Evolutionary conservation across 2,329 filamentous ascomycete genomes (phyloP).

Genomic region (Aspergillus ustus): DNA sequence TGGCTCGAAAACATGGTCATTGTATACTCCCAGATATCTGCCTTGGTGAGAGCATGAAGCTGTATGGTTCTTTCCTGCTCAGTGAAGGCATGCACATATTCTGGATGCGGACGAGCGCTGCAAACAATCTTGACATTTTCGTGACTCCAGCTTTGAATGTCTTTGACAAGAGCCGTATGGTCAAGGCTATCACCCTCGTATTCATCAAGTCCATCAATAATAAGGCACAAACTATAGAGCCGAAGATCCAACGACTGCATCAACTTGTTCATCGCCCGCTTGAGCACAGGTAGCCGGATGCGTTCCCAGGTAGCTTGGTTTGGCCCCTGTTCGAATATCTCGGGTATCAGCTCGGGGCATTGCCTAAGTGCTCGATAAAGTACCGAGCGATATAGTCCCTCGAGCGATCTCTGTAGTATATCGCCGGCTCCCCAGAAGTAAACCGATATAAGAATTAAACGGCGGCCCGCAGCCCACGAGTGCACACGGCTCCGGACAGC

Average conservation of each 20-base stretch:
- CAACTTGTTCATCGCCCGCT: too few species aligned
- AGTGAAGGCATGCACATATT: background rate
- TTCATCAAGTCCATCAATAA: constrained; percentile 9
- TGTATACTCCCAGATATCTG: constrained; percentile 2
- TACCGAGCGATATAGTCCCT: constrained; percentile 45
- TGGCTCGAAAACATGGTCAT: background rate
- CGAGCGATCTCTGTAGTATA: constrained; percentile 45
- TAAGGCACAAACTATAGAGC: background rate
- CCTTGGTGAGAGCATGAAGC: background rate
- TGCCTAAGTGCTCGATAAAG: constrained; percentile 42
- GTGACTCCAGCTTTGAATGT: background rate
- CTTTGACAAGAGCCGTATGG: background rate
- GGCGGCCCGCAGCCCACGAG: too few species aligned
- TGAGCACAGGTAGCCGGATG: too few species aligned
- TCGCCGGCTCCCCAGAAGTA: constrained; percentile 51
- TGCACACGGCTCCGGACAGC: too few species aligned
- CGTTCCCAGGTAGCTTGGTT: too few species aligned
- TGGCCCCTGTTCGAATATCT: constrained; percentile 5
- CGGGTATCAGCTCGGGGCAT: constrained; percentile 35
- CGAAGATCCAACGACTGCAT: background rate
- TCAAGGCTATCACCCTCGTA: background rate
- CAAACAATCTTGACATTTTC: background rate
- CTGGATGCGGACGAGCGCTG: background rate
- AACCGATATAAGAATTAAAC: too few species aligned
- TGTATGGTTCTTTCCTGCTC: background rate